A percentile compares a stretch with the other conserved stretches of the same genome.
Conservation (phyloP, 2,329 filamentous ascomycete species). For the Thermothelomyces thermophilus region DNA sequence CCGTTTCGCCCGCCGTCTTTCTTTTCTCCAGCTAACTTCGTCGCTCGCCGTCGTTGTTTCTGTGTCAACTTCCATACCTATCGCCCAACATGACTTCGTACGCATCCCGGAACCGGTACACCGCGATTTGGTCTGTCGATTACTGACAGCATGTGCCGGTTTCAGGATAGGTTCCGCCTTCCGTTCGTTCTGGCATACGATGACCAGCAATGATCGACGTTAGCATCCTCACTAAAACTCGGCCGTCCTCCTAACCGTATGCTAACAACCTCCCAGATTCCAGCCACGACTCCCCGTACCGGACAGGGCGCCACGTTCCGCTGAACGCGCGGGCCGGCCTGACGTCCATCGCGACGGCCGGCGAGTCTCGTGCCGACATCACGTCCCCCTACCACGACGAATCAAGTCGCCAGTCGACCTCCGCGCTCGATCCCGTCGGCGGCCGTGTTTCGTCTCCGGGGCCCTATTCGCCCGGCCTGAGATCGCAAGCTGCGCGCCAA, state of each 20-base stretch:
- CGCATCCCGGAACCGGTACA: constrained; percentile 5
- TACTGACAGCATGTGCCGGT: constrained; percentile 19
- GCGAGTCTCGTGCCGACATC: constrained; percentile 82
- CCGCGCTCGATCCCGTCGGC: constrained; percentile 49
- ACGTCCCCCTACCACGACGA: constrained; percentile 74
- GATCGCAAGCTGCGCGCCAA: constrained; percentile 66
- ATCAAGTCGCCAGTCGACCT: constrained; percentile 45
- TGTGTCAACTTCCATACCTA: neutral
- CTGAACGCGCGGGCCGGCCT: constrained; percentile 67
- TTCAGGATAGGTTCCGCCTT: constrained; percentile 63
- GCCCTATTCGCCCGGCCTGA: constrained; percentile 85
- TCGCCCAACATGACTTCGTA: constrained; percentile 17
- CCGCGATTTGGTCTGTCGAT: constrained; percentile 12
- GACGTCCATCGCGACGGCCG: constrained; percentile 81
- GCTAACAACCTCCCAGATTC: constrained; percentile 58
- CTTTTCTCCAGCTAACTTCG: neutral
- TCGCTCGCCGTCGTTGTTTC: neutral
- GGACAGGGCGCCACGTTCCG: constrained; percentile 83
- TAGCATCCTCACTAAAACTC: constrained; percentile 31
- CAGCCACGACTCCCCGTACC: constrained; percentile 85
- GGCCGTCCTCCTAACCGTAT: neutral
- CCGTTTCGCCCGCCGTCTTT: neutral
- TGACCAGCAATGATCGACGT: constrained; percentile 66
- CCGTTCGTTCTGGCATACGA: constrained; percentile 92
- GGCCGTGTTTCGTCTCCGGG: constrained; percentile 50